Evolutionary conservation across 1,139 yeast genomes (phyloP).

Genomic region (Trichomonascaceae sp.): DNA sequence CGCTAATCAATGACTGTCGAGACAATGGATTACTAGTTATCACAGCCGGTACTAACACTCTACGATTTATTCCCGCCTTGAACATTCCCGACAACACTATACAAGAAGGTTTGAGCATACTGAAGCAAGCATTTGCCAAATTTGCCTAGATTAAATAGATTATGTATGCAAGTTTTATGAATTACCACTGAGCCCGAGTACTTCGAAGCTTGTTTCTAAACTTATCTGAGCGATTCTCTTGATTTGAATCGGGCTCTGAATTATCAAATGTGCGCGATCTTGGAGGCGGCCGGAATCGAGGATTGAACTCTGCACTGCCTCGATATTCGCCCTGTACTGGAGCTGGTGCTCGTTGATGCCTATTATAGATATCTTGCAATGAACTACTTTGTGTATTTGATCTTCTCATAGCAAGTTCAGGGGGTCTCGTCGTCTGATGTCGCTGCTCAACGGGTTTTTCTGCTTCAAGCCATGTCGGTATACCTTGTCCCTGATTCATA

Average conservation of each 20-base stretch:
- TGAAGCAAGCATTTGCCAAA: slow-evolving; percentile 37
- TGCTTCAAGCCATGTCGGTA: slow-evolving; percentile 28
- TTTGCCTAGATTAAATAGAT: not conserved
- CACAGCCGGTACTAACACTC: slow-evolving; percentile 85
- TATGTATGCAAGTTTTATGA: not conserved
- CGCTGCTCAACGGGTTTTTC: slow-evolving; percentile 9
- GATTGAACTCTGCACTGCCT: slow-evolving; percentile 1
- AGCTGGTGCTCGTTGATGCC: slow-evolving; percentile 16
- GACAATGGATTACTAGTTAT: slow-evolving; percentile 76
- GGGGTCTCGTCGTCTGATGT: not conserved
- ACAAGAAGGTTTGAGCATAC: slow-evolving; percentile 61
- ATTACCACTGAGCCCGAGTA: slow-evolving; percentile 23
- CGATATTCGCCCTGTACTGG: slow-evolving; percentile 3
- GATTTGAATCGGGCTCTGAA: slow-evolving; percentile 5
- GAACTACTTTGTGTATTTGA: slow-evolving; percentile 14
- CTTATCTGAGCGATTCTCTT: slow-evolving; percentile 17
- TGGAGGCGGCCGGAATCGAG: slow-evolving; percentile 4
- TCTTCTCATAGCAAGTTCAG: slow-evolving; percentile 1
- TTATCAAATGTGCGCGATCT: slow-evolving; percentile 7
- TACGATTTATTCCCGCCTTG: slow-evolving; percentile 88
- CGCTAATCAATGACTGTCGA: slow-evolving; percentile 61
- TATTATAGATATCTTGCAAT: slow-evolving; percentile 26
- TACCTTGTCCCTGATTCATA: slow-evolving; percentile 17
- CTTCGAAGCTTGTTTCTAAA: slow-evolving; percentile 23
- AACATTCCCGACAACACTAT: slow-evolving; percentile 69